Conservation (phyloP, 306 rosid genomes). For the Adenanthera pavonina region DNA sequence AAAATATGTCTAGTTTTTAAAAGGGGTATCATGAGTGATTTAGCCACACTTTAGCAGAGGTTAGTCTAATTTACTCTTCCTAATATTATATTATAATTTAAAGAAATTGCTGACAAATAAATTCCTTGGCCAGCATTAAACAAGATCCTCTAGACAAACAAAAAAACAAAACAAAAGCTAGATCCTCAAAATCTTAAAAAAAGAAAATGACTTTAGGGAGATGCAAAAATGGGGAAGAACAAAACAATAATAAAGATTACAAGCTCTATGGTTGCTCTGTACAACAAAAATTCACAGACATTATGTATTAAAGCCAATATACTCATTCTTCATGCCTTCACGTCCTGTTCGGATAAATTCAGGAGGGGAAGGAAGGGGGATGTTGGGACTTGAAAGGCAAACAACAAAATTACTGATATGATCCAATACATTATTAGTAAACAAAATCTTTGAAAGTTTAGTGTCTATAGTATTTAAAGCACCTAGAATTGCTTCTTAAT, state of each 20-base stretch:
- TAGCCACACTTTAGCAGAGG: background rate
- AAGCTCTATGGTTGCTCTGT: conserved; percentile 16
- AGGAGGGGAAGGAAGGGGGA: background rate
- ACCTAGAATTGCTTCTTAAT: background rate
- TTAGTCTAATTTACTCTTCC: background rate
- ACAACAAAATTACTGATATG: background rate
- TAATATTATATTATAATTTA: background rate
- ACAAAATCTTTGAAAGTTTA: background rate
- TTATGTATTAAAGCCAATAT: background rate
- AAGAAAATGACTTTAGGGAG: background rate
- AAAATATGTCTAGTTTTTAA: no score
- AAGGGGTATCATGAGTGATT: background rate
- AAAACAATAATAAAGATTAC: background rate
- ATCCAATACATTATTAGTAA: conserved; percentile 10
- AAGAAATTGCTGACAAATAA: conserved; percentile 25
- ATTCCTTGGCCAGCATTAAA: background rate
- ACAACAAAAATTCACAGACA: conserved; percentile 1
- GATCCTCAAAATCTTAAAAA: background rate
- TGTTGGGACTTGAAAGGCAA: background rate
- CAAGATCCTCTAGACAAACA: no score
- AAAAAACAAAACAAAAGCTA: no score
- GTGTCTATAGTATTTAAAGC: background rate
- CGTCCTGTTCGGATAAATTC: background rate
- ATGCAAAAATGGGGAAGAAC: background rate
- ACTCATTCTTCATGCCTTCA: conserved; percentile 14